Evolutionary conservation across 148 eudicot species (phyloP), one percentile per base, ranked within the genome.

Genomic region (Mesembryanthemum crystallinum): DNA sequence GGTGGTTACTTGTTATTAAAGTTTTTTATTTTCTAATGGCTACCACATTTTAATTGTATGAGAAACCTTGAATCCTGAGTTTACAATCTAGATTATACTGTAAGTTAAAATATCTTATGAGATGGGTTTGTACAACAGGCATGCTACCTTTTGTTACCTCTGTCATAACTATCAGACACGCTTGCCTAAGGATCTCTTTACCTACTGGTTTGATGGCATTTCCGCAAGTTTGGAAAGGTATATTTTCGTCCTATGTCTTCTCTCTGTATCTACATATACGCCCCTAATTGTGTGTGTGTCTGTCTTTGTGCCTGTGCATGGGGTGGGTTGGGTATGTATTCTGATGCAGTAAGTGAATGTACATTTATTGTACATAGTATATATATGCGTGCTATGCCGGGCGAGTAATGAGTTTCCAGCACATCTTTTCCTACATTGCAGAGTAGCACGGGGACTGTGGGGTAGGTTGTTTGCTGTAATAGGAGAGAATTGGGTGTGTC

Each of bases 181-280:
- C 55, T 74, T 95, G 75, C 78, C 83, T 62, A 85, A 80, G 81
- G 92, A 87, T 82, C 87, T 89, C 64, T 80, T 89, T 30, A 68
- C 81, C 78, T 86, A 83, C 82, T 95, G 99, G 92, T 90, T 92
- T 88, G 90, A 85, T 81, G 90, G 90, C 81, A 87, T 95, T 64
- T 86, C 85, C 85, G 83, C 85, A 79, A 82, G 78, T 82, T 84
- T 95, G 76, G 99, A 90, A 73, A 89, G 94, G 98, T 95, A 78
- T 77, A 51, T 80, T 42, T 79, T 28, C 77, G 25, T 54, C 78
- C 20, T n/a, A n/a, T n/a, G n/a, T n/a, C n/a, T n/a, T n/a, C n/a
- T n/a, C n/a, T n/a, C n/a, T n/a, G n/a, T n/a, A n/a, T n/a, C n/a
- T n/a, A n/a, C n/a, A n/a, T n/a, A n/a, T n/a, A n/a, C n/a, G n/a